Conservation (phyloP, 1,284 basidiomycete genomes). For the Kalmanozyma brasiliensis region DNA sequence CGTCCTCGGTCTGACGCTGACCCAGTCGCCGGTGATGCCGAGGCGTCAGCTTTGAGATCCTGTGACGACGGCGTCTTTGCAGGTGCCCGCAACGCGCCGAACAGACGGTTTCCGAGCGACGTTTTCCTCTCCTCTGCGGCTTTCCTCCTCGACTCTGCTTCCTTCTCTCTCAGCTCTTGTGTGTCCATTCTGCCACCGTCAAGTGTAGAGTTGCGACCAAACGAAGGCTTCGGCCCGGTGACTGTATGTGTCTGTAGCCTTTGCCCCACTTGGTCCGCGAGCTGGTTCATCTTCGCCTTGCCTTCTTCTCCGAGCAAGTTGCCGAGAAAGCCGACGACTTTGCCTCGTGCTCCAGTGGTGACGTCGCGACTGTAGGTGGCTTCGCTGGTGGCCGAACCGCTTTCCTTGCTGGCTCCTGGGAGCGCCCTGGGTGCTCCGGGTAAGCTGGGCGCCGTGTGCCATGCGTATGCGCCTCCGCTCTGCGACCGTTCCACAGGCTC, state of each 20-base stretch:
- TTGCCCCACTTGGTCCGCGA: conserved; percentile 64
- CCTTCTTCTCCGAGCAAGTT: conserved; percentile 65
- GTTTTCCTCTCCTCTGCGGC: conserved; percentile 35
- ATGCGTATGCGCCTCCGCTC: conserved; percentile 62
- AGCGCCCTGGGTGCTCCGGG: conserved; percentile 48
- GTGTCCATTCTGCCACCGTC: conserved; percentile 52
- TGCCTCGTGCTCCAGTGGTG: conserved; percentile 60
- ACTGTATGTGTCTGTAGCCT: conserved; percentile 64
- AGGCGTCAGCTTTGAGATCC: conserved; percentile 25
- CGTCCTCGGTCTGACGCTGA: conserved; percentile 25
- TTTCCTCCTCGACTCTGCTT: conserved; percentile 37
- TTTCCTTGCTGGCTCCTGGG: conserved; percentile 51
- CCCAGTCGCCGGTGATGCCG: conserved; percentile 6
- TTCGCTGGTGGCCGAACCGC: conserved; percentile 49
- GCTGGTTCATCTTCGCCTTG: conserved; percentile 63
- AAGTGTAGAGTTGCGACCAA: conserved; percentile 50
- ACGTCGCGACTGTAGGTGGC: conserved; percentile 64
- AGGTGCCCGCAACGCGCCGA: conserved; percentile 41
- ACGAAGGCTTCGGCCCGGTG: conserved; percentile 62
- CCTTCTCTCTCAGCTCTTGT: conserved; percentile 52
- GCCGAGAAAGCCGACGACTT: conserved; percentile 64
- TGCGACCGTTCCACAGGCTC: conserved; percentile 59
- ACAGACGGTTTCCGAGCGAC: conserved; percentile 50
- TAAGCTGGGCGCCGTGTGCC: conserved; percentile 61
- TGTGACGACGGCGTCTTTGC: conserved; percentile 27